A percentile compares a stretch with the other conserved stretches of the same genome.
These are phyloP conservation scores for Vitis rotundifolia DNA, from an alignment of 164 flowering plant genomes.

Conservation along the genomic window DNA sequence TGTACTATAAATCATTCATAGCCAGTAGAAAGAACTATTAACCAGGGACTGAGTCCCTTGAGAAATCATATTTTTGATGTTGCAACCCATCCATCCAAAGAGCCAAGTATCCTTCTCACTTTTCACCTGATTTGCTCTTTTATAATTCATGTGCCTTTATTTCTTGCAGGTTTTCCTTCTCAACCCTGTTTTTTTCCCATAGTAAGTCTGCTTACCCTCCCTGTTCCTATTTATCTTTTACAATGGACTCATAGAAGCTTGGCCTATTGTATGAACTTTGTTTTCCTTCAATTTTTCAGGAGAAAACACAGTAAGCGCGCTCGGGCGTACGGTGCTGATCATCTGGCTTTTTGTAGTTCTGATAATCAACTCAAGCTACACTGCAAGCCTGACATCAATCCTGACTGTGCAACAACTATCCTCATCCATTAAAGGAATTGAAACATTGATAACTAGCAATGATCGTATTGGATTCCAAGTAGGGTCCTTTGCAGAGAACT, in stretches of 20 bases:
- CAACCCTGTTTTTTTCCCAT: slow-evolving; percentile 70
- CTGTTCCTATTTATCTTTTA: background rate
- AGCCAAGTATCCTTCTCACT: background rate
- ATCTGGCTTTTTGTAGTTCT: slow-evolving; percentile 74
- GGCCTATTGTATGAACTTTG: background rate
- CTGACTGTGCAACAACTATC: slow-evolving; percentile 55
- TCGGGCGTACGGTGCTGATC: slow-evolving; percentile 56
- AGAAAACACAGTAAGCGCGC: slow-evolving; percentile 63
- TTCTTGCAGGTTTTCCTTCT: slow-evolving; percentile 66
- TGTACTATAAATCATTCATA: no score
- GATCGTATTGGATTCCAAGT: slow-evolving; percentile 58
- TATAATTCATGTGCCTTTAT: background rate
- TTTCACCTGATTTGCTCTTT: background rate
- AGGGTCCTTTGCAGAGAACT: slow-evolving; percentile 67
- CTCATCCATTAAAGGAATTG: slow-evolving; percentile 59
- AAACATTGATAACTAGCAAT: slow-evolving; percentile 39
- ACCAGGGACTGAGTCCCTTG: no score
- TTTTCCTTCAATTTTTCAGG: slow-evolving; percentile 37
- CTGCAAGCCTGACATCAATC: slow-evolving; percentile 38
- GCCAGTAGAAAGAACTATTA: no score
- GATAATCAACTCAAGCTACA: slow-evolving; percentile 67
- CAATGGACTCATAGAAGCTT: background rate
- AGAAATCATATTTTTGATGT: no score
- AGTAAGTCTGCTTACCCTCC: slow-evolving; percentile 41
- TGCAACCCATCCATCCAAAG: no score